A percentile compares a stretch with the other conserved stretches of the same genome.
phyloP scores from a whole-genome alignment of 805 yeast genomes.

The Diddensiella transvaalensis region DNA sequence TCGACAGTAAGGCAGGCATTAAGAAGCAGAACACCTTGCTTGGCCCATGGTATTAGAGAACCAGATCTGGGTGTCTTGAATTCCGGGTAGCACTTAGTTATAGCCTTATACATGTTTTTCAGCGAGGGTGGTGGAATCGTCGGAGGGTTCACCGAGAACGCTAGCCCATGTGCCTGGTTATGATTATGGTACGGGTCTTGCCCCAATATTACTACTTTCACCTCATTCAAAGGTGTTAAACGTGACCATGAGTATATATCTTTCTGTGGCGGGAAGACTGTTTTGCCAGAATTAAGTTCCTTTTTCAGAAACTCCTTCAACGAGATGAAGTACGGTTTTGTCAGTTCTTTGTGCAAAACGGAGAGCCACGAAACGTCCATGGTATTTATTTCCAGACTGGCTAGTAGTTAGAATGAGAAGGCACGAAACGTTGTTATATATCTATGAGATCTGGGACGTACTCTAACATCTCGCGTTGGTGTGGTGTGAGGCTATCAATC shows the following conservation, averaged over 20 bases:
- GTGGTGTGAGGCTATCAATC: conserved; percentile 45
- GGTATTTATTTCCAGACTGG: conserved; percentile 55
- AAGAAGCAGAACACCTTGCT: conserved; percentile 79
- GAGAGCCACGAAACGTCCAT: conserved; percentile 79
- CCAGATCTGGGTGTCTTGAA: conserved; percentile 65
- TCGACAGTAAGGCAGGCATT: conserved; percentile 88
- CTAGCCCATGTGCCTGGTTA: conserved; percentile 95
- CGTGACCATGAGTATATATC: conserved; percentile 92
- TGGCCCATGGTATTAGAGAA: conserved; percentile 78
- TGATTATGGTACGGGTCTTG: conserved; percentile 95
- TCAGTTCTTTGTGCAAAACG: conserved; percentile 62
- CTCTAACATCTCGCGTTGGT: conserved; percentile 48
- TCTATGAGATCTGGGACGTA: conserved; percentile 15
- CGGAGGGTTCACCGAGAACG: conserved; percentile 85
- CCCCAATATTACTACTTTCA: conserved; percentile 80
- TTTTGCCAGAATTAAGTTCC: conserved; percentile 44
- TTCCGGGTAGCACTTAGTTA: conserved; percentile 63
- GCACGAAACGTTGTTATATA: neutral
- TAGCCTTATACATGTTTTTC: conserved; percentile 77
- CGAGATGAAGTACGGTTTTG: conserved; percentile 77
- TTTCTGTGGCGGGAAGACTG: conserved; percentile 72
- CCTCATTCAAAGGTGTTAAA: conserved; percentile 68
- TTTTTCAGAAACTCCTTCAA: conserved; percentile 60
- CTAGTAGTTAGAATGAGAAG: neutral
- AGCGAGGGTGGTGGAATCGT: conserved; percentile 86